A percentile compares a stretch with the other conserved stretches of the same genome.
Evolutionary conservation across 2,329 filamentous ascomycete species (phyloP).

Genomic region (Epichloe hybrida): DNA sequence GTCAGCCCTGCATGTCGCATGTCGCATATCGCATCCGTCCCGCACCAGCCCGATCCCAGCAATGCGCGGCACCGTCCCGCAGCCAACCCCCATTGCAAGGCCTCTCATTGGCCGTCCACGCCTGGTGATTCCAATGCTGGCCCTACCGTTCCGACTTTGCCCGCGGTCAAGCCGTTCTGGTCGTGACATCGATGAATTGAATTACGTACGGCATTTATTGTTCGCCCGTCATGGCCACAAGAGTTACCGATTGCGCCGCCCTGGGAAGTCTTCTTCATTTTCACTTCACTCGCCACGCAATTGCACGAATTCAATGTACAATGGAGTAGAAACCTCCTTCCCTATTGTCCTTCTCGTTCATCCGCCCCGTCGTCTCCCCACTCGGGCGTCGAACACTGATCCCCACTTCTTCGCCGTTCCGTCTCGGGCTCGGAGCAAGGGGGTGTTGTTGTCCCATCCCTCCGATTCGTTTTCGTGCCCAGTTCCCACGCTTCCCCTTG

Average conservation of each 20-base stretch:
- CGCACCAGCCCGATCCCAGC: constrained; percentile 2
- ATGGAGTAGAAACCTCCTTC: no score
- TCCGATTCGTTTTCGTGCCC: constrained; percentile 16
- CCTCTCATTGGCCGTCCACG: background rate
- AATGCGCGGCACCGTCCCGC: constrained; percentile 7
- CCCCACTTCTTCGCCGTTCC: constrained; percentile 7
- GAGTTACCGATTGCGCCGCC: no score
- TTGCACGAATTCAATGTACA: no score
- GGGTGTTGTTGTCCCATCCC: background rate
- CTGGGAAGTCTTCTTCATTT: background rate
- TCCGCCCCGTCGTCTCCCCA: background rate
- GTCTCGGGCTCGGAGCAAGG: constrained; percentile 7
- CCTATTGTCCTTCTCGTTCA: no score
- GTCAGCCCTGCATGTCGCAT: no score
- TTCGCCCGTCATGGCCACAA: no score
- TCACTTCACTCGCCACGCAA: background rate
- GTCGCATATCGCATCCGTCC: background rate
- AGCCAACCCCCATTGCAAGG: background rate
- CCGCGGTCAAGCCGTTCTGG: constrained; percentile 1
- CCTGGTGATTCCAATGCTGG: background rate
- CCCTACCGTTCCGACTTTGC: constrained; percentile 9
- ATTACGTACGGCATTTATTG: background rate
- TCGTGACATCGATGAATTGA: background rate
- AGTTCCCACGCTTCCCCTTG: background rate
- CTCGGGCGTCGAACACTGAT: background rate